Percentiles rank a stretch among this genome's conserved stretches.
Conservation (phyloP, 2,329 filamentous ascomycete species). For the Diaporthe sp. region DNA sequence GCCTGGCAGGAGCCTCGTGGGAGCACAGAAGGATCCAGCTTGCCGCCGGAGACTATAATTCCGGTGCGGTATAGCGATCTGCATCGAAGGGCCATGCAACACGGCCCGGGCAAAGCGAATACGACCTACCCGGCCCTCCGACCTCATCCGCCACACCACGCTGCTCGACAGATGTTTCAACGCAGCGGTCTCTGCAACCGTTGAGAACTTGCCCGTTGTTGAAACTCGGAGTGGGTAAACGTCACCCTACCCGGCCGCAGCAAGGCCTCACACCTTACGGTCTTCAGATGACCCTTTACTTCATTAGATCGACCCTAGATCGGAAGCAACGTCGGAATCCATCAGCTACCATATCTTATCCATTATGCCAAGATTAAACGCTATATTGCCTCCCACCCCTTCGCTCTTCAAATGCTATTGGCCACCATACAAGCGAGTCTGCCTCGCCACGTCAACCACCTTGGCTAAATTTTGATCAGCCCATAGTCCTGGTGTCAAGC, state of each 20-base stretch:
- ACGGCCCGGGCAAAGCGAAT: neutral
- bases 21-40: neutral
- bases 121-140: constrained; percentile 3
- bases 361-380: neutral
- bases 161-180: constrained; percentile 2
- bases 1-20: neutral
- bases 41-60: neutral
- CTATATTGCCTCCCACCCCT: neutral
- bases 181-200: neutral
- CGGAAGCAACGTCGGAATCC: too few relatives aligned
- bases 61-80: neutral
- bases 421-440: neutral
- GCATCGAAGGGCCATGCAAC: neutral
- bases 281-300: neutral
- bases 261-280: neutral
- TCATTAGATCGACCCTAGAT: neutral
- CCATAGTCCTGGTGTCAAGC: too few relatives aligned
- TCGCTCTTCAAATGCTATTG: neutral
- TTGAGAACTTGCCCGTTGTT: neutral
- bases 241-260: neutral
- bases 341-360: neutral
- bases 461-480: neutral
- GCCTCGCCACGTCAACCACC: neutral
- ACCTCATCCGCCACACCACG: neutral
- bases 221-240: neutral